Conservation (phyloP, 1,284 basidiomycete genomes). For the Chalciporus sp. region DNA sequence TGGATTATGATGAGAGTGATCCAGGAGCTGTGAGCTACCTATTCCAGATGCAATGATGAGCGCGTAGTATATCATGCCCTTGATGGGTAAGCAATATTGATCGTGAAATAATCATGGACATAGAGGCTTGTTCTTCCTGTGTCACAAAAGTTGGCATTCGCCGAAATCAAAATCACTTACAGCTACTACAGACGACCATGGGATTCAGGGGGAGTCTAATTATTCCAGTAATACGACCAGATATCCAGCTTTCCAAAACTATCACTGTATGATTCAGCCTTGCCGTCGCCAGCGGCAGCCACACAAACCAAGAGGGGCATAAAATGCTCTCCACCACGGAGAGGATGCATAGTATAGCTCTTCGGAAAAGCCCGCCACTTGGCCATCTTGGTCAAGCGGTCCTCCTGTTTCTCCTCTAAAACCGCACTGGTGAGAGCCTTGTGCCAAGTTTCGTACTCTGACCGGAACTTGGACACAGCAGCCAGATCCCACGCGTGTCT, state of each 20-base stretch:
- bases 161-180: no score
- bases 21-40: background rate
- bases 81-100: no score
- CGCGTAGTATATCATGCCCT: no score
- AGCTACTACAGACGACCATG: no score
- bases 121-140: background rate
- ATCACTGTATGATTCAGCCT: background rate
- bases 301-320: background rate
- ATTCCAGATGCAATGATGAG: no score
- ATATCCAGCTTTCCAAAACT: background rate
- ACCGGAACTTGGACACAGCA: background rate
- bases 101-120: no score
- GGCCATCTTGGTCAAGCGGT: background rate
- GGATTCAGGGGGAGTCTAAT: background rate
- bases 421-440: background rate
- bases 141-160: no score
- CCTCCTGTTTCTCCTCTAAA: background rate
- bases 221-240: background rate
- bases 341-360: background rate
- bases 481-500: background rate
- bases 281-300: background rate
- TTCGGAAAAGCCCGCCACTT: background rate
- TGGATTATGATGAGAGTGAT: conserved; percentile 17
- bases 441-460: background rate
- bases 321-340: background rate